Percentiles rank a stretch among this genome's conserved stretches.
phyloP scores from a whole-genome alignment of 1,284 basidiomycete genomes.

The Inonotus obliquus region DNA sequence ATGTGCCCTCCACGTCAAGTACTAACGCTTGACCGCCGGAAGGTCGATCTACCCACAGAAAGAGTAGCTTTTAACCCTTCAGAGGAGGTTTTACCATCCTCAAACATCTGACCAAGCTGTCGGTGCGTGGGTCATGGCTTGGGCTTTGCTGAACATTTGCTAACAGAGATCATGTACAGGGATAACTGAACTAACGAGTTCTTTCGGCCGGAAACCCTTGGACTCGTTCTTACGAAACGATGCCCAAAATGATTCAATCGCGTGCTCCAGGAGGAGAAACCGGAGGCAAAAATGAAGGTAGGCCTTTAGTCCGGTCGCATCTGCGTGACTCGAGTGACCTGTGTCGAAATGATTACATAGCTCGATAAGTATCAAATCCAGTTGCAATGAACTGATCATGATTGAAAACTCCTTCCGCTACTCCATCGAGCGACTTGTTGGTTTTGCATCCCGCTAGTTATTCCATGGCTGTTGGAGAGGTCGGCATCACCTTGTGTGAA shows the following conservation, averaged over 20 bases:
- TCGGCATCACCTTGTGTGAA: no score
- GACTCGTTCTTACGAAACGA: conserved; percentile 99
- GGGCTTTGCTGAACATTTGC: neutral
- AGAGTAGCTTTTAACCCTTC: conserved; percentile 92
- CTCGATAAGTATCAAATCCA: no score
- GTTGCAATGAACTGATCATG: no score
- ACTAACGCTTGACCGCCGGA: conserved; percentile 80
- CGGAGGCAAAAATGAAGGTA: conserved; percentile 99
- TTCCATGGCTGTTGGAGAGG: no score
- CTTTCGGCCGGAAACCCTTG: conserved; percentile 99
- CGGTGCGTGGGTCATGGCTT: conserved; percentile 45
- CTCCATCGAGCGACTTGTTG: no score
- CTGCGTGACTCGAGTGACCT: no score
- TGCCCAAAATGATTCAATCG: conserved; percentile 99
- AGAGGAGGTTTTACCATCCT: conserved; percentile 97
- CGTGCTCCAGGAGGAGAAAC: conserved; percentile 94
- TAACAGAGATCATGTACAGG: conserved; percentile 39
- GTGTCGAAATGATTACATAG: no score
- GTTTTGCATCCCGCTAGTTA: no score
- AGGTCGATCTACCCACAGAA: conserved; percentile 91
- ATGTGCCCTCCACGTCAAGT: neutral
- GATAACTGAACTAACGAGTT: conserved; percentile 97
- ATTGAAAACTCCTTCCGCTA: no score
- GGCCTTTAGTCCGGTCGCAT: no score
- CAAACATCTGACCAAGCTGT: conserved; percentile 99